A percentile compares a stretch with the other conserved stretches of the same genome.
These are phyloP conservation scores for Trichophyton mentagrophytes DNA, from an alignment of 2,329 filamentous ascomycete genomes.

Conservation along the genomic window DNA sequence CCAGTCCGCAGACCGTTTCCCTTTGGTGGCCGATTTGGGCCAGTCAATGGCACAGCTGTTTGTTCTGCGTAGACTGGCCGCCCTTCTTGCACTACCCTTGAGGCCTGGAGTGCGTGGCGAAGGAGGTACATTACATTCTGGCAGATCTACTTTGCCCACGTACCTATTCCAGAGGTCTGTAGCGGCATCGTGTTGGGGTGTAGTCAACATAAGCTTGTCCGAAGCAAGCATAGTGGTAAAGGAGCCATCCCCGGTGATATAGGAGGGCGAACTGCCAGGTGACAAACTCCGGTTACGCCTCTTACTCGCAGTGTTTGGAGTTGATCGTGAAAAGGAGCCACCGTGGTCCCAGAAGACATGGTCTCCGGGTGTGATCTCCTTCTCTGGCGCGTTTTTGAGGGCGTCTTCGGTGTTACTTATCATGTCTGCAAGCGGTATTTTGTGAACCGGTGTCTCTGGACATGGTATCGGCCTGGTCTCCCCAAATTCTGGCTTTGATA, in stretches of 20 bases:
- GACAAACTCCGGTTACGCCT: conserved; percentile 67
- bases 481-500: not conserved
- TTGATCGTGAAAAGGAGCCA: conserved; percentile 32
- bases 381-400: conserved; percentile 33
- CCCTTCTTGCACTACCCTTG: conserved; percentile 28
- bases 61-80: conserved; percentile 46
- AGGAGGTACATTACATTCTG: conserved; percentile 46
- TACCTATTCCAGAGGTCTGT: conserved; percentile 68
- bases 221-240: conserved; percentile 26
- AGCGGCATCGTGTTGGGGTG: conserved; percentile 58
- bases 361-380: conserved; percentile 46
- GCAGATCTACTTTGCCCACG: conserved; percentile 40
- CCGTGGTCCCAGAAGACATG: conserved; percentile 47
- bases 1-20: conserved; percentile 45
- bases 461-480: conserved; percentile 19
- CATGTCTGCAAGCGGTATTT: conserved; percentile 47
- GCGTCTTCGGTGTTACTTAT: conserved; percentile 49
- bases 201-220: conserved; percentile 44
- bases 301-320: conserved; percentile 36
- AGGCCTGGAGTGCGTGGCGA: conserved; percentile 52
- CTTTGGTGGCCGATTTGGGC: conserved; percentile 49
- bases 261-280: conserved; percentile 53
- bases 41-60: conserved; percentile 58
- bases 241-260: conserved; percentile 19
- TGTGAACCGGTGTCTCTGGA: conserved; percentile 47